Base-by-base conservation (phyloP, 345 rosid genomes). In the Ceriops zippeliana region DNA sequence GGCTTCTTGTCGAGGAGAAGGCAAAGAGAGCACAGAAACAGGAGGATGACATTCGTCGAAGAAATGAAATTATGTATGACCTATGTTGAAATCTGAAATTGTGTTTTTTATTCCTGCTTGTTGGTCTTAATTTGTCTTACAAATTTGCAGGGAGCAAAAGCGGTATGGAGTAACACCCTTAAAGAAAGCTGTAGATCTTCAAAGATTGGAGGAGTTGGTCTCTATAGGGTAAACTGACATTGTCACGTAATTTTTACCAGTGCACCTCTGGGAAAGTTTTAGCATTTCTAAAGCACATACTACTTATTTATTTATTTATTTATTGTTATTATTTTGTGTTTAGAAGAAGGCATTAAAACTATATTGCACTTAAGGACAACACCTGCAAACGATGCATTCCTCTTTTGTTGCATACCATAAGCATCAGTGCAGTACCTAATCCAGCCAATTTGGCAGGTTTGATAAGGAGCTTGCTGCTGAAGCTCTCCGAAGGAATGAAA, bases 401-500 rank as follows among this genome's bases (percentile, higher is more conserved):
- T 56, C 28, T 27, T 24, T 22, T 24, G 26, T 24, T 56, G 28
- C 31, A 10, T 24, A 0, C 31, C 27, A 22, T 24, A 56, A 56
- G 26, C 31, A 56, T 16, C 59, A 10, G 6, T 21, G 26, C 26
- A 56, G 31, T 8, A 4, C 17, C 31, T 56, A 56, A 32, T 24
- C 53, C 62, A 24, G 37, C 61, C 37, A 24, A 46, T 58, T 71
- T 81, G 74, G 83, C 87, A 93, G 98, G 82, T 93, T 76, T 84
- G 92, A 79, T 67, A 93, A 80, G 82, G 86, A 79, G 54, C 95
- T 93, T 72, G 91, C 88, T 81, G 96, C 95, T 35, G 97, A 93
- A 81, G 85, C 97, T 69, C 92, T 90, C 60, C 79, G 95, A 77
- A 89, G 91, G 83, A 86, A 89, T 76, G 98, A 93, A 78, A 90